A percentile compares a stretch with the other conserved stretches of the same genome.
Conservation (phyloP, 2,329 filamentous ascomycete genomes). For the Colletotrichum zoysiae region DNA sequence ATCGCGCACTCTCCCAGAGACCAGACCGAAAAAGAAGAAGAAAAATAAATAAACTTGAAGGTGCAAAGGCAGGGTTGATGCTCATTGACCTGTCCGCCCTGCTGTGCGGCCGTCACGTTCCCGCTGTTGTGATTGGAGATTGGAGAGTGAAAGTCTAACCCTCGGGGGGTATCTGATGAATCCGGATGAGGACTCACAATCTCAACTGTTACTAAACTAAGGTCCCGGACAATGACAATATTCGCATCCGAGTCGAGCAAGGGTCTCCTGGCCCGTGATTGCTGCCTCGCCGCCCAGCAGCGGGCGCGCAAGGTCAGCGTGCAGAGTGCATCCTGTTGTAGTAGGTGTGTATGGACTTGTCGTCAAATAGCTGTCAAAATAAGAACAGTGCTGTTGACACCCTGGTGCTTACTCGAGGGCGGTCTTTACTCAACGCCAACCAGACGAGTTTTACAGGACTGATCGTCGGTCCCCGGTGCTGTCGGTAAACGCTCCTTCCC, state of each 20-base stretch:
- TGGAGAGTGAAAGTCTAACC: constrained; percentile 14
- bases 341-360: neutral
- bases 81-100: neutral
- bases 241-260: constrained; percentile 15
- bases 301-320: neutral
- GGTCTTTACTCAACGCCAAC: neutral
- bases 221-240: neutral
- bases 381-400: neutral
- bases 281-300: neutral
- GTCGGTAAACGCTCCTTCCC: neutral
- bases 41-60: no score
- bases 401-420: neutral
- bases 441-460: neutral
- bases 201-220: no score
- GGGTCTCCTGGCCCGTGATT: constrained; percentile 14
- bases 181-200: constrained; percentile 16
- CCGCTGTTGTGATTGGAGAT: neutral
- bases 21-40: neutral
- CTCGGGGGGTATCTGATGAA: neutral
- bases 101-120: neutral
- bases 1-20: neutral
- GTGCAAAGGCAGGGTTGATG: neutral
- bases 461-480: neutral
- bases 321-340: neutral
- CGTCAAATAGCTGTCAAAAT: neutral